Base-by-base conservation (phyloP, 805 yeast species). In the Saccharomycopsis sp. region DNA sequence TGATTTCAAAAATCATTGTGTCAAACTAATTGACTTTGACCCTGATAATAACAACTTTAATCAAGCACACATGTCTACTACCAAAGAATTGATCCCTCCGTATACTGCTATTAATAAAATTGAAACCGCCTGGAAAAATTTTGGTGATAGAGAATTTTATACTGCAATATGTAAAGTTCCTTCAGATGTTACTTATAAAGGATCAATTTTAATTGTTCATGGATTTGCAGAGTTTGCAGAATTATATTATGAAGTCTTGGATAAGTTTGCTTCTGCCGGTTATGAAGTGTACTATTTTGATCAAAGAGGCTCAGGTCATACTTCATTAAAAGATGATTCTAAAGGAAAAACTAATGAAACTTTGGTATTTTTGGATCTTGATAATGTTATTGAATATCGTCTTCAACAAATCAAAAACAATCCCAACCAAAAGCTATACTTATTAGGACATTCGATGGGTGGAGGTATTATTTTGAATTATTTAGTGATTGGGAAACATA, bases 391-490 rank as follows among this genome's bases (percentile, higher is more conserved):
- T 40, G 61, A 70, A 41, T 53, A 52, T 34, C 23, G 51, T 55
- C 45, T 48, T 30, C 51, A 18, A 36, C 46, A 21, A 54, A 54
- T 25, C 49, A 50, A 43, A 8, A 44, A 45, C 14, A 56, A 55
- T 4, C 54, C 54, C 28, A 33, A 42, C 2, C 64, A 62, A 36
- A 70, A 70, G 46, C 49, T 80, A 25, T 68, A 63, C 49, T 52
- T 83, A 34, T 62, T 70, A 52, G 87, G 89, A 1, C 85, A 77
- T 49, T 80, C 87, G 8, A 80, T 83, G 88, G 94, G 94, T 37
- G 89, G 89, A 17, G 88, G 80, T 0, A 74, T 82, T 37, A 63
- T 62, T 0, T 59, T 82, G 42, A 78, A 76, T 55, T 81, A 82
- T 54, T 75, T 72, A 3, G 64, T 73, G 28, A 52, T 54, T 25